A percentile compares a stretch with the other conserved stretches of the same genome.
Conservation (phyloP, 495 filamentous ascomycete genomes). For the Lepraria neglecta region DNA sequence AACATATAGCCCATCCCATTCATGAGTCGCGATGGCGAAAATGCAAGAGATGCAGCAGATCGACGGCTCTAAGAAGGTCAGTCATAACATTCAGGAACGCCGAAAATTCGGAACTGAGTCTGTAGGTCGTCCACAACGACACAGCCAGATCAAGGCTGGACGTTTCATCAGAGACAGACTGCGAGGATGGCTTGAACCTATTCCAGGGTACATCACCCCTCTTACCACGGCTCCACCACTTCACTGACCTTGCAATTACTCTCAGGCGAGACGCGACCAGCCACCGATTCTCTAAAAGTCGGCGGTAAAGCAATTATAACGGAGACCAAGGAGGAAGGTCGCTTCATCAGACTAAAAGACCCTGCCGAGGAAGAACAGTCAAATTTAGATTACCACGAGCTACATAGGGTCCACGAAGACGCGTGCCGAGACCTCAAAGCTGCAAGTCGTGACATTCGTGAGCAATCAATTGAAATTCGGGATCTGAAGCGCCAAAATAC, state of each 20-base stretch:
- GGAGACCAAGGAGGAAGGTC: no score
- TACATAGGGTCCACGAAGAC: conserved; percentile 14
- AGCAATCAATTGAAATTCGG: conserved; percentile 24
- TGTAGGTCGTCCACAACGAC: neutral
- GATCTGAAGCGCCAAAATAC: conserved; percentile 25
- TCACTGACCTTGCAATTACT: neutral
- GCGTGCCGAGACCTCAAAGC: conserved; percentile 10
- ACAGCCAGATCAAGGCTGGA: no score
- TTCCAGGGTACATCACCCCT: neutral
- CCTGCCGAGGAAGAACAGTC: no score
- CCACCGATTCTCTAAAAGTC: neutral
- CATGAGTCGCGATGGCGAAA: conserved; percentile 4
- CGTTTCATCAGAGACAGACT: neutral
- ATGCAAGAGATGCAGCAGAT: conserved; percentile 12
- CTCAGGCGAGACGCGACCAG: neutral
- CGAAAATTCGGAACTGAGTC: no score
- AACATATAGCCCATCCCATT: neutral
- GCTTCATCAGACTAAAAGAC: no score
- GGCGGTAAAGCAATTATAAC: no score
- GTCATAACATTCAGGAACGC: neutral
- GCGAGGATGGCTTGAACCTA: neutral
- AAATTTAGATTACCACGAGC: conserved; percentile 8
- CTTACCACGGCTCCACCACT: no score
- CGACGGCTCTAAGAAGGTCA: neutral
- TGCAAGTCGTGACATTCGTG: conserved; percentile 20